A percentile compares a stretch with the other conserved stretches of the same genome.
phyloP scores from a whole-genome alignment of 192 early-diverging fungal genomes.

The Coemansia sp. region DNA sequence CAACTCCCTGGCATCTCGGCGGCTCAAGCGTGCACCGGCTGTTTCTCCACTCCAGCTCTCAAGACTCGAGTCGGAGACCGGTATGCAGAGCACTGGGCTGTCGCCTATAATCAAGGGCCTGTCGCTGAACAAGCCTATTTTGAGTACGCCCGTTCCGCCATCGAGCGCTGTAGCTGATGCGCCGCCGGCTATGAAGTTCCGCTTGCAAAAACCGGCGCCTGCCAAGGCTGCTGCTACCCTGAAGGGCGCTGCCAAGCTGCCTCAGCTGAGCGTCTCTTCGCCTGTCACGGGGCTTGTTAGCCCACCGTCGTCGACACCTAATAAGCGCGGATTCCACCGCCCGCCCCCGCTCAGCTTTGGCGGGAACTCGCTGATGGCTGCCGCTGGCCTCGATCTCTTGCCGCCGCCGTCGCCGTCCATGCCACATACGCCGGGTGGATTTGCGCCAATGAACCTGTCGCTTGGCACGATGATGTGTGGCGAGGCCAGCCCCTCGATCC shows the following conservation, averaged over 20 bases:
- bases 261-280: conserved; percentile 29
- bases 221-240: conserved; percentile 7
- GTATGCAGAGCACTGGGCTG: conserved; percentile 34
- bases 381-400: conserved; percentile 12
- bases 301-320: conserved; percentile 29
- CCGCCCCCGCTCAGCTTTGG: conserved; percentile 39
- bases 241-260: conserved; percentile 13
- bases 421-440: conserved; percentile 23
- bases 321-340: conserved; percentile 10
- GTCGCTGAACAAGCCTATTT: conserved; percentile 16
- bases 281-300: conserved; percentile 34
- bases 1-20: conserved; percentile 27
- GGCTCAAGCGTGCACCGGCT: conserved; percentile 19
- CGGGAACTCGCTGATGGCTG: conserved; percentile 7
- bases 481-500: conserved; percentile 42
- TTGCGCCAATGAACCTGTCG: conserved; percentile 3
- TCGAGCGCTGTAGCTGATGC: neutral
- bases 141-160: neutral
- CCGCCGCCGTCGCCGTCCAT: conserved; percentile 34
- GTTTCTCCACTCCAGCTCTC: conserved; percentile 13
- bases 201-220: conserved; percentile 36
- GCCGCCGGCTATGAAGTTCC: conserved; percentile 24
- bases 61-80: neutral
- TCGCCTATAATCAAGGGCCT: conserved; percentile 44
- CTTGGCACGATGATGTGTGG: conserved; percentile 21